Evolutionary conservation across 495 filamentous ascomycete genomes (phyloP), one percentile per base, ranked within the genome.

Genomic region (Aspergillus indologenus): DNA sequence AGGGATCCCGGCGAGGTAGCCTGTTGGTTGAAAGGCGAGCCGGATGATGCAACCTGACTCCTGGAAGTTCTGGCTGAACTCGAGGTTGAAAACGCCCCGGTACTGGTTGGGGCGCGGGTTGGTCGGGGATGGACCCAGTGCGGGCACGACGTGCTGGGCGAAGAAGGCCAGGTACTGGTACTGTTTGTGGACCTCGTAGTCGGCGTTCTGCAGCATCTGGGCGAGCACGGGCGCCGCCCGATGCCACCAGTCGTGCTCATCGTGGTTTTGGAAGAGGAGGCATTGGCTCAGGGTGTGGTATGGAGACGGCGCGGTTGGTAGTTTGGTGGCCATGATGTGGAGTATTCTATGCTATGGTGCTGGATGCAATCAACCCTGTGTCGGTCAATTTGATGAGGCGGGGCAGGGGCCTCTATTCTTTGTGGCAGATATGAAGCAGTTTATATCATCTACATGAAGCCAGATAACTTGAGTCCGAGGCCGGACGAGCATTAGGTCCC

Each of bases 181-280:
- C 15, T 66, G 63, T 9, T 60, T 15, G 40, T 60, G 52, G 20
- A 63, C 26, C 20, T 50, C 47, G 19, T 66, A 63, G 29, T 53
- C 22, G 45, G 54, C 64, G 0, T 50, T 34, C 2, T 12, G 9
- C 0, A 66, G 26, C 23, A 60, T 44, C 2, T 50, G 49, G 15
- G 22, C 49, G 5, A 66, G 40, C 17, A 55, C 51, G 9, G 63
- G 60, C 0, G 29, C 63, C 0, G 53, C 34, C 17, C 34, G 29
- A 20, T 58, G 49, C 63, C 63, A 66, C 31, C 53, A 63, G 6
- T 58, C 26, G 15, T 61, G 22, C 18, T 66, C 53, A 14, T 66
- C 57, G 1, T 34, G 24, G 12, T 56, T 56, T 9, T 18, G 40
- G 20, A 60, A 60, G 29, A 54, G 52, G 15, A 40, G 34, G 2